Evolutionary conservation across 345 rosid species (phyloP), one percentile per base, ranked within the genome.

Genomic region (Eucalyptus viminalis): DNA sequence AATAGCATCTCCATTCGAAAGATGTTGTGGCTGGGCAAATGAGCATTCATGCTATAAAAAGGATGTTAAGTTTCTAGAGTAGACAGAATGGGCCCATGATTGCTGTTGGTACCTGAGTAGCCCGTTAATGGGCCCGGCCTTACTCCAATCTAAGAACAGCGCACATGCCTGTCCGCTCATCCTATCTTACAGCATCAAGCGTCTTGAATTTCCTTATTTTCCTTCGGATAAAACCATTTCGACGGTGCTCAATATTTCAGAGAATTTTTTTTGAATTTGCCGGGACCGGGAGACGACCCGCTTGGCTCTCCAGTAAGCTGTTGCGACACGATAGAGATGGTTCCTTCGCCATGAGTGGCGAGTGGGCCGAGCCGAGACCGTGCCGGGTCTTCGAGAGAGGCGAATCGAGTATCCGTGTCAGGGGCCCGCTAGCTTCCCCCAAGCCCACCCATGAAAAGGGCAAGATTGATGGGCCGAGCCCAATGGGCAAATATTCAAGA

Each of bases 291-390:
- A 72, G 45, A 34, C 40, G 4, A 21, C 27, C 27, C 1, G 13
- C 24, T 69, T 34, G 44, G 25, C 5, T 69, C 44, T 34, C 25
- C 14, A 5, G 14, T 34, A 34, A 6, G 12, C 47, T 0, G 3
- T 37, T 12, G 25, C 25, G 14, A 37, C 3, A 0, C 8, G 0
- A 10, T 37, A 37, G 45, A 19, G 45, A 17, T 0, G 14, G 81
- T 19, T 72, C 81, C 24, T 72, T 3, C 2, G 8, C 44, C 44
- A 1, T 16, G 2, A 16, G 6, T 9, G 0, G 80, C 80, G 4
- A 17, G 24, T 17, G 80, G 80, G 11, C 2, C 1, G 12, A 34
- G 24, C 19, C 0, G 8, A 69, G 44, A 65, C 72, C 19, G 5
- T 65, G 72, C 37, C 0, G 21, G 1, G 76, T 65, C 2, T n/a